Percentiles rank a stretch among this genome's conserved stretches.
Evolutionary conservation across 1,284 basidiomycete species (phyloP).

Genomic region (Singerocomus inundabilis): DNA sequence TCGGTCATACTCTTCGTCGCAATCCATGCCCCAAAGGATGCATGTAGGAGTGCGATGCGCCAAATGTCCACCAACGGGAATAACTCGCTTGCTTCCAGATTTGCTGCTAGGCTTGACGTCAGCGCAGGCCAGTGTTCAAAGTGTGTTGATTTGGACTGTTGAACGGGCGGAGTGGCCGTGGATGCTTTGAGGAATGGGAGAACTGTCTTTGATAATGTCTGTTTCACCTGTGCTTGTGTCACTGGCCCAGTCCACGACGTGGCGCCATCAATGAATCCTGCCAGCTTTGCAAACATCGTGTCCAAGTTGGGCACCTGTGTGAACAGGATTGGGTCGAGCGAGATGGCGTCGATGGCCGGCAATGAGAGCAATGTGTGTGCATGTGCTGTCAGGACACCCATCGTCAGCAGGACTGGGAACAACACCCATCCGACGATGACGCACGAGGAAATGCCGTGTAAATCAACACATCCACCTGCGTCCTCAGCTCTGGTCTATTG

Average conservation of each 20-base stretch:
- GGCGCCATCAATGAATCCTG: conserved; percentile 56
- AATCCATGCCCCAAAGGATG: conserved; percentile 51
- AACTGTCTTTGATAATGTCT: conserved; percentile 46
- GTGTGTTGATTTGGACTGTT: conserved; percentile 5
- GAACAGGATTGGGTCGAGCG: conserved; percentile 76
- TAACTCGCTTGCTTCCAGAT: conserved; percentile 57
- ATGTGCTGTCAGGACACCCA: conserved; percentile 55
- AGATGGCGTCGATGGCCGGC: conserved; percentile 61
- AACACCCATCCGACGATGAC: conserved; percentile 38
- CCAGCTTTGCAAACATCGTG: conserved; percentile 61
- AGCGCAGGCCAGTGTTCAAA: conserved; percentile 33
- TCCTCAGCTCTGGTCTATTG: conserved; percentile 60
- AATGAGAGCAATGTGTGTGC: conserved; percentile 66
- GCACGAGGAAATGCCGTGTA: conserved; percentile 76
- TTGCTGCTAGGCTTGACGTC: conserved; percentile 44
- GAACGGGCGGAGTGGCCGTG: conserved; percentile 27
- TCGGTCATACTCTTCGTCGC: conserved; percentile 35
- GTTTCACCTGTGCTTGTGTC: conserved; percentile 47
- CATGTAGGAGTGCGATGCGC: conserved; percentile 74
- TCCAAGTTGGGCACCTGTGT: conserved; percentile 69
- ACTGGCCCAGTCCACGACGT: conserved; percentile 34
- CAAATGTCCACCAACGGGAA: conserved; percentile 86
- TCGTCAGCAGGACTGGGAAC: conserved; percentile 6
- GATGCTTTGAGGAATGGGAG: conserved; percentile 69
- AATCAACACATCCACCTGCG: conserved; percentile 69